Evolutionary conservation across 345 rosid genomes (phyloP).

Genomic region (Cardamine chenopodiifolia): DNA sequence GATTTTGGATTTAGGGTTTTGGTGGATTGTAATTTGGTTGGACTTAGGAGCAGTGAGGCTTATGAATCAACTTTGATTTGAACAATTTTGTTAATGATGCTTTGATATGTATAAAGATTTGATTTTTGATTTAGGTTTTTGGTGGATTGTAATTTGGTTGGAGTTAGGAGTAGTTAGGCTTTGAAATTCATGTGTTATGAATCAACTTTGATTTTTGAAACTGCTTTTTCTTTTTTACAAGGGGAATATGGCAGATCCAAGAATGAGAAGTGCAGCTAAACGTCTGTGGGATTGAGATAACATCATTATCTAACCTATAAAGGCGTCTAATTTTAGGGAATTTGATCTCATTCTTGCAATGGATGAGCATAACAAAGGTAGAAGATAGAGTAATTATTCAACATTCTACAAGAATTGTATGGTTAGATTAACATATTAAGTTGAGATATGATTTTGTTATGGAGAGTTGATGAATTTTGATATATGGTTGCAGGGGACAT

Average conservation of each 20-base stretch:
- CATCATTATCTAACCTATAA: conserved; percentile 85
- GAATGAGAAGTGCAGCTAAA: conserved; percentile 88
- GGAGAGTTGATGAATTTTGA: too few species aligned
- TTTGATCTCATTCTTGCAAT: conserved; percentile 93
- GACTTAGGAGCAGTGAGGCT: neutral
- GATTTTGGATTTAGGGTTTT: neutral
- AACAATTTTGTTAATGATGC: neutral
- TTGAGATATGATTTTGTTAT: too few species aligned
- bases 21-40: neutral
- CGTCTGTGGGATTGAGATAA: conserved; percentile 84
- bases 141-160: neutral
- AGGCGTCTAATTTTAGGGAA: conserved; percentile 76
- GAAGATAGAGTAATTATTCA: neutral
- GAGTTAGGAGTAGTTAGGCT: neutral
- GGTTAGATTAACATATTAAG: too few species aligned
- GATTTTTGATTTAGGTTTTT: neutral
- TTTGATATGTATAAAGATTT: neutral
- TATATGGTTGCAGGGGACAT: too few species aligned
- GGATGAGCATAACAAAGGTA: conserved; percentile 84
- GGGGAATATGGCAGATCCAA: conserved; percentile 90
- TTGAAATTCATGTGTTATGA: neutral
- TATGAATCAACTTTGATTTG: neutral
- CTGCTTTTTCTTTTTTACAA: conserved; percentile 22
- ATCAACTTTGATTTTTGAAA: neutral
- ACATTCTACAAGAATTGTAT: neutral